These are phyloP conservation scores for Geotrichum aggregatum DNA, from an alignment of 1,139 yeast species.

Conservation along the genomic window DNA sequence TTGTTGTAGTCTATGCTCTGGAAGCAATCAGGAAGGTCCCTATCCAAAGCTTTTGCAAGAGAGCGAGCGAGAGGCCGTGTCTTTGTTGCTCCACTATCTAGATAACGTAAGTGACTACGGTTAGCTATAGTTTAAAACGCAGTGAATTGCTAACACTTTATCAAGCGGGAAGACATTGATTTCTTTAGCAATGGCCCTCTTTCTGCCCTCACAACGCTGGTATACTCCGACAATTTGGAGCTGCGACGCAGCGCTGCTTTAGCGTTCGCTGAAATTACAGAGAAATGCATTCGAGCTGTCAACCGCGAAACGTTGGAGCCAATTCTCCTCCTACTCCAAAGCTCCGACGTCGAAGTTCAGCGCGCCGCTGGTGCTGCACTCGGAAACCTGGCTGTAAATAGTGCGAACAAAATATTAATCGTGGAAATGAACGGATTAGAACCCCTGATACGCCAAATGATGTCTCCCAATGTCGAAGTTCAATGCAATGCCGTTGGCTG, in stretches of 20 bases:
- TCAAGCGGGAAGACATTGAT: slow-evolving; percentile 65
- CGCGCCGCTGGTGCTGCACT: slow-evolving; percentile 98
- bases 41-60: slow-evolving; percentile 91
- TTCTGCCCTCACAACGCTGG: slow-evolving; percentile 85
- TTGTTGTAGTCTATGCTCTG: slow-evolving; percentile 29
- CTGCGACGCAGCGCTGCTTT: slow-evolving; percentile 95
- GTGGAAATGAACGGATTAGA: slow-evolving; percentile 98
- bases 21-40: slow-evolving; percentile 42
- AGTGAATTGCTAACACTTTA: not conserved
- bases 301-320: slow-evolving; percentile 91
- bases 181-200: slow-evolving; percentile 73
- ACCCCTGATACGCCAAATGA: slow-evolving; percentile 94
- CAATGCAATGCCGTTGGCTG: slow-evolving; percentile 99
- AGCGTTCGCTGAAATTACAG: slow-evolving; percentile 98
- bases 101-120: slow-evolving; percentile 53
- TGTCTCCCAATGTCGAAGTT: slow-evolving; percentile 93
- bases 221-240: slow-evolving; percentile 90
- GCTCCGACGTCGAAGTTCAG: slow-evolving; percentile 89
- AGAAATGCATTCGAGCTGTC: slow-evolving; percentile 76
- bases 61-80: slow-evolving; percentile 93
- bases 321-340: slow-evolving; percentile 77
- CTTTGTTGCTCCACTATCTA: slow-evolving; percentile 78
- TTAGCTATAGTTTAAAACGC: not conserved
- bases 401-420: slow-evolving; percentile 85
- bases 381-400: slow-evolving; percentile 94